Evolutionary conservation across 2,329 filamentous ascomycete genomes (phyloP).

Genomic region (Stemphylium lycopersici): DNA sequence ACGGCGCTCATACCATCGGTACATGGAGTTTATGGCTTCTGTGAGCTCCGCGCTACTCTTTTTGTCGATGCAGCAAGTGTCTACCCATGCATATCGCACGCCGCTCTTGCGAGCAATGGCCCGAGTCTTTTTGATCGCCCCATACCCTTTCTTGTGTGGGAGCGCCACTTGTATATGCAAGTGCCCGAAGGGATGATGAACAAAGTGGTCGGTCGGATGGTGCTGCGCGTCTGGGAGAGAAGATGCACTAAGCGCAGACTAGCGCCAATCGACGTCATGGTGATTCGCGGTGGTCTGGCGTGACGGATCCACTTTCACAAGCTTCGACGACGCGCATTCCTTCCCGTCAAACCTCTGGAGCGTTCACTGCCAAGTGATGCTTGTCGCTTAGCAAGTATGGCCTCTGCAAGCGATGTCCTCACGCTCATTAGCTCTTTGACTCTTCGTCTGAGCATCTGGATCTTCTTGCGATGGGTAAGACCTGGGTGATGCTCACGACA

Average conservation of each 20-base stretch:
- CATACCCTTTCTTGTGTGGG: not conserved
- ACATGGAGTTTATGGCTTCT: conserved; percentile 20
- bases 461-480: conserved; percentile 69
- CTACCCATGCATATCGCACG: not conserved
- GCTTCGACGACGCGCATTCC: conserved; percentile 10
- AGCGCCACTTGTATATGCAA: too few relatives aligned
- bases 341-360: not conserved
- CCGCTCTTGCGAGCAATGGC: not conserved
- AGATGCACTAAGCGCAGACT: not conserved
- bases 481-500: not conserved
- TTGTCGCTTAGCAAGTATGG: conserved; percentile 35
- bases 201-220: not conserved
- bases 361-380: conserved; percentile 15
- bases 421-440: conserved; percentile 55
- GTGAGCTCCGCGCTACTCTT: conserved; percentile 14
- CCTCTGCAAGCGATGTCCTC: conserved; percentile 43
- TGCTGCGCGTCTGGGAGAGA: not conserved
- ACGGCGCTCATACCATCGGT: conserved; percentile 14
- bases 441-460: conserved; percentile 58
- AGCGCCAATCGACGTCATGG: conserved; percentile 13
- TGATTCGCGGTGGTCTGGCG: conserved; percentile 11
- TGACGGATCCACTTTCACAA: conserved; percentile 14
- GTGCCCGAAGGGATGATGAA: not conserved
- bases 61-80: conserved; percentile 18
- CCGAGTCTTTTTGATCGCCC: not conserved